Evolutionary conservation across 78 protist species (phyloP).

Genomic region (Dictyostelium firmibasis): DNA sequence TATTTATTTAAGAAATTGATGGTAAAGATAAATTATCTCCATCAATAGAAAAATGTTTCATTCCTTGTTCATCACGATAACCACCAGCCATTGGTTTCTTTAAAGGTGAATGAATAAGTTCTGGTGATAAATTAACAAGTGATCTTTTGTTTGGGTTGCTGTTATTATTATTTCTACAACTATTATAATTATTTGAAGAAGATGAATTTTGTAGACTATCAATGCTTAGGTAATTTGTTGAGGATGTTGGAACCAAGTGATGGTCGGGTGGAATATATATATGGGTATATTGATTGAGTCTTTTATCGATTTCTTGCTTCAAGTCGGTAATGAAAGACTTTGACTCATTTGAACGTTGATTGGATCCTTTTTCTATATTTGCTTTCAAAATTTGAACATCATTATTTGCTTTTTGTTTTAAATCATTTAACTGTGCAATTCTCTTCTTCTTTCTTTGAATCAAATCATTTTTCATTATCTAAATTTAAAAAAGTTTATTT

Average conservation of each 20-base stretch:
- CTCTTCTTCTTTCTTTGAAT: conserved; percentile 39
- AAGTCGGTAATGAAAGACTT: conserved; percentile 17
- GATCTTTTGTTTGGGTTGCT: background rate
- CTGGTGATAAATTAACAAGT: conserved; percentile 27
- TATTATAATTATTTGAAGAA: background rate
- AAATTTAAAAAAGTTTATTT: background rate
- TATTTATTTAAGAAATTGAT: background rate
- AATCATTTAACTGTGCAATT: conserved; percentile 24
- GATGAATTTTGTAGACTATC: background rate
- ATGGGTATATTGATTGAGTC: background rate
- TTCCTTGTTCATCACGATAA: conserved; percentile 61
- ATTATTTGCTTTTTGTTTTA: background rate
- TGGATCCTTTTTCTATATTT: conserved; percentile 3
- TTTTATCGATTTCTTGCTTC: conserved; percentile 22
- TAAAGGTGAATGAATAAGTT: conserved; percentile 46
- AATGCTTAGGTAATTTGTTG: background rate
- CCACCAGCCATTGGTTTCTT: background rate
- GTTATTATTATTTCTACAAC: background rate
- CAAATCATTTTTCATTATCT: conserved; percentile 48
- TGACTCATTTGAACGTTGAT: background rate
- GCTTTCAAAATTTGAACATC: background rate
- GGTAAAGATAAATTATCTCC: background rate
- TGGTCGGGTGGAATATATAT: background rate
- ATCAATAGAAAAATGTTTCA: conserved; percentile 42
- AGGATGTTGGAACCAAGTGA: conserved; percentile 46